phyloP scores from a whole-genome alignment of 768 basidiomycete genomes.

The Pluteus cervinus region DNA sequence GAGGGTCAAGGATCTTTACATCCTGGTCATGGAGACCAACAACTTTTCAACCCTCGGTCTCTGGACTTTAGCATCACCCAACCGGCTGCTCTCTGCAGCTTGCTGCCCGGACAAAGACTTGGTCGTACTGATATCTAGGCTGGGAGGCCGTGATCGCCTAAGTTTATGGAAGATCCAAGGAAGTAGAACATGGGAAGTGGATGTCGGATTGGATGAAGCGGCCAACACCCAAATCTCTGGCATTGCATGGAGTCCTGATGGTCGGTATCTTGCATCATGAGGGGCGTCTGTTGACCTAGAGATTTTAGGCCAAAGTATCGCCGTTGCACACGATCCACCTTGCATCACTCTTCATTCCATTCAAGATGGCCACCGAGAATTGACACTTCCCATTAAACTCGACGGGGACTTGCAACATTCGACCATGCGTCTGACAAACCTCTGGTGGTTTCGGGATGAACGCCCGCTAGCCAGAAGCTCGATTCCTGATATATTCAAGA shows the following conservation, averaged over 20 bases:
- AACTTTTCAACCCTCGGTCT: conserved; percentile 54
- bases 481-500: conserved; percentile 74
- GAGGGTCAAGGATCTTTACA: no score
- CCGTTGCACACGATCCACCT: conserved; percentile 64
- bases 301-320: conserved; percentile 58
- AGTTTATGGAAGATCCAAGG: conserved; percentile 81
- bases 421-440: conserved; percentile 38
- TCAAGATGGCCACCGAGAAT: conserved; percentile 63
- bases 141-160: conserved; percentile 63
- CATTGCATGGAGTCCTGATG: conserved; percentile 80
- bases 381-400: conserved; percentile 39
- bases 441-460: conserved; percentile 71
- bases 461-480: conserved; percentile 28
- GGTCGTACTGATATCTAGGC: conserved; percentile 56
- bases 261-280: conserved; percentile 29
- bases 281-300: conserved; percentile 5
- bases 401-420: no score
- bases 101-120: conserved; percentile 88
- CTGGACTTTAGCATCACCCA: conserved; percentile 49
- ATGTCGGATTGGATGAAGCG: conserved; percentile 46
- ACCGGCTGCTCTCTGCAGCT: conserved; percentile 53
- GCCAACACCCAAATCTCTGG: conserved; percentile 46
- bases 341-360: conserved; percentile 68
- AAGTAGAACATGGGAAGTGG: conserved; percentile 77
- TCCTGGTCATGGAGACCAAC: conserved; percentile 37